phyloP scores from a whole-genome alignment of 495 filamentous ascomycete genomes.

The Penicillium fimorum region DNA sequence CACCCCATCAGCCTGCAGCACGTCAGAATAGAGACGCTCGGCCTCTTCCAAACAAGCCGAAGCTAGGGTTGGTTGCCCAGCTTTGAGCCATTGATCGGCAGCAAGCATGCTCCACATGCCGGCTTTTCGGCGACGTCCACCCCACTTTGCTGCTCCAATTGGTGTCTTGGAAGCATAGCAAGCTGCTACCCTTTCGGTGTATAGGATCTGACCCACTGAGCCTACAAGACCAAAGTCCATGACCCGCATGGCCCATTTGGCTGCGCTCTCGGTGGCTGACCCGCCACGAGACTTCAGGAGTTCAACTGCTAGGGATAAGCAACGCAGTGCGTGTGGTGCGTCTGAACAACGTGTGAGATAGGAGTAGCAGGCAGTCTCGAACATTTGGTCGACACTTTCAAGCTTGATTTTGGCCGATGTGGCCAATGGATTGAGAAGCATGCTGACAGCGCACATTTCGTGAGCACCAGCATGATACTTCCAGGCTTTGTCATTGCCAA shows the following conservation, averaged over 20 bases:
- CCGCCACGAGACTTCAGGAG: conserved; percentile 76
- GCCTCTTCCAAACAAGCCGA: conserved; percentile 71
- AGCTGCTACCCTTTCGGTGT: conserved; percentile 78
- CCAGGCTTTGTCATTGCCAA: conserved; percentile 94
- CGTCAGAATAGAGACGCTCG: conserved; percentile 61
- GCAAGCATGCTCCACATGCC: conserved; percentile 87
- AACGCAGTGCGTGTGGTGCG: conserved; percentile 73
- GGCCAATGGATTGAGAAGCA: conserved; percentile 69
- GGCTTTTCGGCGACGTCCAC: conserved; percentile 72
- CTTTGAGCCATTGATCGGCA: conserved; percentile 75
- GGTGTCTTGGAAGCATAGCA: conserved; percentile 77
- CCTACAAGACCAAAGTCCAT: conserved; percentile 76
- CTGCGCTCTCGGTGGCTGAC: conserved; percentile 79
- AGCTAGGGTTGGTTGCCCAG: conserved; percentile 67
- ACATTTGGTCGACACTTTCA: conserved; percentile 77
- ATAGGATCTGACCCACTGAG: conserved; percentile 70
- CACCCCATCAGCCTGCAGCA: conserved; percentile 55
- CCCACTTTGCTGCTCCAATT: conserved; percentile 60
- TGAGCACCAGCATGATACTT: conserved; percentile 86
- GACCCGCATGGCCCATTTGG: conserved; percentile 75
- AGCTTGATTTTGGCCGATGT: conserved; percentile 69
- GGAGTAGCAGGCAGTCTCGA: conserved; percentile 86
- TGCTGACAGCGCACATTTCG: conserved; percentile 86
- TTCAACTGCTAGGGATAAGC: conserved; percentile 72
- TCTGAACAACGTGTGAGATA: conserved; percentile 81